Evolutionary conservation across 495 filamentous ascomycete species (phyloP), one percentile per base, ranked within the genome.

Genomic region (Hyaloscypha variabilis): DNA sequence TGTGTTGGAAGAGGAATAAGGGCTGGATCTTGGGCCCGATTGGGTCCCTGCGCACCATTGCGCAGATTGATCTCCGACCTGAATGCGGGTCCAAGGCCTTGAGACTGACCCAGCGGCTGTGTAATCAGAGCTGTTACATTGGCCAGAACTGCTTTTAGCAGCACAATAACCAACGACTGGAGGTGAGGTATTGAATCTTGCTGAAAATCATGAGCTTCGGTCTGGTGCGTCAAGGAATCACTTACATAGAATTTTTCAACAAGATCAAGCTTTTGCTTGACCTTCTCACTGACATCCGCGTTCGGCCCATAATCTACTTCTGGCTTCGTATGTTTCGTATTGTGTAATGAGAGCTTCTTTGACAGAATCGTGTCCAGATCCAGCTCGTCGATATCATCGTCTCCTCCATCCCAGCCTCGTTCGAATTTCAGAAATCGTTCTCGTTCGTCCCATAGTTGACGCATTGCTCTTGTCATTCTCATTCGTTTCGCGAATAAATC

Each of bases 371-470:
- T 73, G 34, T 77, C 82, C 13, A 82, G 68, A 31, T 77, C 78
- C 17, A 88, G 60, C 57, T 78, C 77, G 14, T 85, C 81, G 1
- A 83, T 71, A 67, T 85, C 85, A 31, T 82, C 72, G 29, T 82
- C 72, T 0, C 71, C 74, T 0, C 79, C 79, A 54, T 89, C 86
- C 92, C 92, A 97, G 3, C 94, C 94, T 46, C 95, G 83, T 66
- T 97, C 94, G 66, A 91, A 94, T 72, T 90, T 93, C 77, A 97
- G 89, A 66, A 94, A 98, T 50, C 82, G 85, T 72, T 97, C 93
- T 46, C 94, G 83, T 75, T 97, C 94, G 69, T 96, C 88, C 95
- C 95, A 99, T 36, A 99, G 79, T 75, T 99, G 96, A 57, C 89
- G 86, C 81, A 95, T 95, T 1, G 92, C 91, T 60, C 96, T 80